Percentiles rank a stretch among this genome's conserved stretches.
These are phyloP conservation scores for Pseudomassariella vexata DNA, from an alignment of 2,329 filamentous ascomycete genomes.

Conservation along the genomic window DNA sequence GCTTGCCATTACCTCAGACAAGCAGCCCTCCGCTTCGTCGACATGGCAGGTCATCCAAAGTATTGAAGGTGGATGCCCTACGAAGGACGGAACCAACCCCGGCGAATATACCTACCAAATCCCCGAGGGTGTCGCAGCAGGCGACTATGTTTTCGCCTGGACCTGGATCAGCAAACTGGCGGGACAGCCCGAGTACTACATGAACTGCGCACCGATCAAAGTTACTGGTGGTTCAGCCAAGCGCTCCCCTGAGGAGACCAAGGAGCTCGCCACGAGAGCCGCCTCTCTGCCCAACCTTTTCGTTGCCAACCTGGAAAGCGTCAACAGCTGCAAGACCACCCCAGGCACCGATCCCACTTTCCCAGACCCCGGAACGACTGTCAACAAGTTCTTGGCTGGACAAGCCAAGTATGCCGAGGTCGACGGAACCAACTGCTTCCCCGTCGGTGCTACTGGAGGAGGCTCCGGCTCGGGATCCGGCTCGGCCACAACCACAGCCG, in stretches of 20 bases:
- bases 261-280: conserved; percentile 37
- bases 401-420: conserved; percentile 23
- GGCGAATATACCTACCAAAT: conserved; percentile 52
- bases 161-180: conserved; percentile 66
- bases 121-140: conserved; percentile 53
- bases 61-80: conserved; percentile 63
- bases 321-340: conserved; percentile 47
- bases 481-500: conserved; percentile 4
- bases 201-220: conserved; percentile 63
- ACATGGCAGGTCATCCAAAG: conserved; percentile 68
- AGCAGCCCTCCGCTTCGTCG: conserved; percentile 24
- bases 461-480: conserved; percentile 9
- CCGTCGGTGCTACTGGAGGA: conserved; percentile 15
- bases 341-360: conserved; percentile 50
- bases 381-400: conserved; percentile 32
- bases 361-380: conserved; percentile 54
- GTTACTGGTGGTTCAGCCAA: conserved; percentile 34
- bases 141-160: conserved; percentile 65
- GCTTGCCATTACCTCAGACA: conserved; percentile 62
- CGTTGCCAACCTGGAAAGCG: conserved; percentile 53
- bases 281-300: conserved; percentile 58
- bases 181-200: conserved; percentile 56
- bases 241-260: conserved; percentile 16
- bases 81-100: conserved; percentile 31
- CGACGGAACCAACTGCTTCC: conserved; percentile 19